Evolutionary conservation across 495 filamentous ascomycete genomes (phyloP), one percentile per base, ranked within the genome.

Genomic region (Neurospora sp.): DNA sequence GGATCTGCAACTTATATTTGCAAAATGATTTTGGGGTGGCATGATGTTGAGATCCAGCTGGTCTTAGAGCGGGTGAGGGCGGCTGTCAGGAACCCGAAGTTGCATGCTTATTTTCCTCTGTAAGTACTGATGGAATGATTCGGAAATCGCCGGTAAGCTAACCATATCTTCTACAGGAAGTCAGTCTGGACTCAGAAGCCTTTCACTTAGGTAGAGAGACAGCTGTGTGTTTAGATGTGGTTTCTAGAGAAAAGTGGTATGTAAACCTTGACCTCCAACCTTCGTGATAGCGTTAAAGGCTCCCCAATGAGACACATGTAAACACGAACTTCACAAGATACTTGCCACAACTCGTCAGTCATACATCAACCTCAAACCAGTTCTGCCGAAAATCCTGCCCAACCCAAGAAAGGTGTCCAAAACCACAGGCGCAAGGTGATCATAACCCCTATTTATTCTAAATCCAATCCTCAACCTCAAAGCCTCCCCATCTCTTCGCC

Each of bases 21-120:
- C 69, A 81, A 80, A 27, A 75, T 81, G 53, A 80, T 87, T 31
- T 75, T 86, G 35, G 81, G 78, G 3, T 87, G 84, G 86, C 74
- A 78, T 10, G 80, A 79, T 70, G 77, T 80, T 20, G 82, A 86
- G 70, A 81, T 86, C 39, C 81, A 85, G 71, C 81, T 81, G 1
- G 31, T 80, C 16, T 61, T 85, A 40, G 78, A 79, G 3, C 75
- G 80, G 69, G 78, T 87, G 16, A 75, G 81, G 38, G 80, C 75
- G 61, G 81, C 79, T n/a, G 42, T 87, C 45, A 76, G 44, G 39
- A 79, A 84, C 70, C 75, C 76, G 40, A 76, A 70, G 40, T 79
- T 81, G 14, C 84, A 86, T 71, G 81, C 78, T 7, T 85, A 86
- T 73, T 81, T 80, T 73, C 75, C 79, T 69, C 75, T 82, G 84